Evolutionary conservation across 352 stramenopile genomes (phyloP).

Genomic region (Pythium utonaiense): DNA sequence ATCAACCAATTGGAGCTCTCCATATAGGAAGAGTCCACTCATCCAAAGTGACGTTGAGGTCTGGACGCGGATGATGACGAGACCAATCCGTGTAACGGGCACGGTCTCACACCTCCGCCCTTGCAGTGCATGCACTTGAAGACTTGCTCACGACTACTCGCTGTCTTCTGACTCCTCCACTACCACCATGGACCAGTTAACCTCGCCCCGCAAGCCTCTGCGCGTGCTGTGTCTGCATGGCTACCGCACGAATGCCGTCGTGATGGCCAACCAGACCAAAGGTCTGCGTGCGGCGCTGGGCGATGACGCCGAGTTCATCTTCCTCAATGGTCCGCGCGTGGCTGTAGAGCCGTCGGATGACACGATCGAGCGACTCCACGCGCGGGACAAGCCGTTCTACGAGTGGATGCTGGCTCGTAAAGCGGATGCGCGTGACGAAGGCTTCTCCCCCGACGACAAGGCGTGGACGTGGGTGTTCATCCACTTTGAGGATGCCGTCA

Average conservation of each 20-base stretch:
- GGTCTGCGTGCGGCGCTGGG: slow-evolving; percentile 39
- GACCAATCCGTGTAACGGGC: not conserved
- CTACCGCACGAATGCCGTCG: slow-evolving; percentile 46
- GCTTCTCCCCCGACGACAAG: slow-evolving; percentile 21
- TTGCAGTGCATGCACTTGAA: not conserved
- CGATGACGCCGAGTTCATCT: slow-evolving; percentile 50
- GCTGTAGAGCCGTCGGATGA: slow-evolving; percentile 41
- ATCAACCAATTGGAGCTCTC: not conserved
- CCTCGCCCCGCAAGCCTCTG: slow-evolving; percentile 22
- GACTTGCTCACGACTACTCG: not conserved
- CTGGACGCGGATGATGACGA: not conserved
- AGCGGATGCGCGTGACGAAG: slow-evolving; percentile 12
- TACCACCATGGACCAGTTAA: not conserved
- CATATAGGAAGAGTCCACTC: not conserved
- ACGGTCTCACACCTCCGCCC: not conserved
- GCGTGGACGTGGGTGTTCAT: slow-evolving; percentile 49
- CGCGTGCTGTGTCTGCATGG: slow-evolving; percentile 65
- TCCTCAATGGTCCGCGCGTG: slow-evolving; percentile 46
- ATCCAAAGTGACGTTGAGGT: not conserved
- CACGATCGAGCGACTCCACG: slow-evolving; percentile 43
- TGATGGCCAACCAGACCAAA: slow-evolving; percentile 53
- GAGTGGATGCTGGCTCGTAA: slow-evolving; percentile 40
- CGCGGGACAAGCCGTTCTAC: slow-evolving; percentile 44
- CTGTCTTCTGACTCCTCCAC: not conserved
- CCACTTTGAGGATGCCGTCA: slow-evolving; percentile 39